Percentiles rank a stretch among this genome's conserved stretches.
Evolutionary conservation across 495 filamentous ascomycete genomes (phyloP).

Genomic region (Monascus purpureus): DNA sequence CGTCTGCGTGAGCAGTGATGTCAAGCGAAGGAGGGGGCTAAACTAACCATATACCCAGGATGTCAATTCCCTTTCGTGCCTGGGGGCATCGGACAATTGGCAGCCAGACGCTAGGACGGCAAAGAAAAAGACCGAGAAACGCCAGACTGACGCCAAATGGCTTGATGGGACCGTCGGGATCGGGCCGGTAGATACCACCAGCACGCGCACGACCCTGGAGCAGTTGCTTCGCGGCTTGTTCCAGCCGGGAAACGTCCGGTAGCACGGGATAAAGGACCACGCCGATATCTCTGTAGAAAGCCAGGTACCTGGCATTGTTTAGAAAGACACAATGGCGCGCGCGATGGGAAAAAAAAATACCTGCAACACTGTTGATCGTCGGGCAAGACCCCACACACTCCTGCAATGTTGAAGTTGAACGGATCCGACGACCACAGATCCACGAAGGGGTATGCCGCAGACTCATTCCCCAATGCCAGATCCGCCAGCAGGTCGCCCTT

Average conservation of each 20-base stretch:
- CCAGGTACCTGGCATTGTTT: conserved; percentile 44
- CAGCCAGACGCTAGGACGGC: conserved; percentile 68
- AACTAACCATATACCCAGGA: conserved; percentile 45
- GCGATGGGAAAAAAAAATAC: conserved; percentile 18
- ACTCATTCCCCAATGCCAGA: conserved; percentile 66
- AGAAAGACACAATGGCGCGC: neutral
- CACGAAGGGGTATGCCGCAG: conserved; percentile 64
- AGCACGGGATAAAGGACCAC: conserved; percentile 71
- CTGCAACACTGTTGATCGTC: conserved; percentile 45
- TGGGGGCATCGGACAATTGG: conserved; percentile 57
- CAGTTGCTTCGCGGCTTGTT: conserved; percentile 50
- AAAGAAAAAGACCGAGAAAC: conserved; percentile 43
- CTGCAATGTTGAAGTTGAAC: conserved; percentile 53
- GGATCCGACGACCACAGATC: conserved; percentile 52
- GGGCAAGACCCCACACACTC: conserved; percentile 54
- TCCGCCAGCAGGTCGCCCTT: conserved; percentile 69
- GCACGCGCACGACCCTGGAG: conserved; percentile 46
- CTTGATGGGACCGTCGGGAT: conserved; percentile 21
- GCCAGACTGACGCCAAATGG: conserved; percentile 30
- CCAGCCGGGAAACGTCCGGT: conserved; percentile 51
- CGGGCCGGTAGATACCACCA: conserved; percentile 27
- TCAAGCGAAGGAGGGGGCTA: neutral
- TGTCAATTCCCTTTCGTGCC: conserved; percentile 40
- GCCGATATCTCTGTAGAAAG: conserved; percentile 61
- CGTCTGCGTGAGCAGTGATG: conserved; percentile 4